Evolutionary conservation across 768 basidiomycete species (phyloP), one percentile per base, ranked within the genome.

Genomic region (Aureoboletus auriporus): DNA sequence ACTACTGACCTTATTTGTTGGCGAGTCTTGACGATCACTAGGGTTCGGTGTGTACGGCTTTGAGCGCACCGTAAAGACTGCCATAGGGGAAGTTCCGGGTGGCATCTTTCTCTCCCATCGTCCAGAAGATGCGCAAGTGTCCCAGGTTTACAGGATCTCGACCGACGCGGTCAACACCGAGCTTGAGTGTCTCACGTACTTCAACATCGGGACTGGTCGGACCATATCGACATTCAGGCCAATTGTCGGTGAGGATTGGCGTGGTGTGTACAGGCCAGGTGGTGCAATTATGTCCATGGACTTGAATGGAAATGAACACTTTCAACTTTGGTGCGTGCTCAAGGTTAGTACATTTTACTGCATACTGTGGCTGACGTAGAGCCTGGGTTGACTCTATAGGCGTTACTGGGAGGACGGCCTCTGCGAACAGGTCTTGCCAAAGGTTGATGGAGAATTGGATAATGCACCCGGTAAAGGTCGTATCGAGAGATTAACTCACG

Each of bases 321-420:
- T 65, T 43, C 73, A 75, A n/a, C 61, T 74, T 27, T 74, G 72
- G 72, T 65, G 49, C 26, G 65, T 55, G 23, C 23, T 8, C 14
- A 13, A 20, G 12, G 17, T 33, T 29, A 23, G 13, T 17, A n/a
- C 11, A 4, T 36, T 26, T 17, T 23, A 23, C 20, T 23, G 20
- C 20, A 17, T 36, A 28, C 35, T 23, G 20, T 33, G 29, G 3
- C 39, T 52, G 27, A 47, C 9, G 5, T 45, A 16, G 13, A 23
- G 6, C 8, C 34, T 5, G 12, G 16, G 14, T 43, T 40, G 17
- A 23, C 20, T 23, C 20, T 23, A 23, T 16, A 71, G 70, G 69
- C 72, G 73, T 29, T 71, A 73, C 54, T 75, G 73, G 73, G 72
- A 74, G 42, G 68, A 75, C 29, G 31, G 51, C 13, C 47, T 60